Conservation (phyloP, 768 basidiomycete genomes). For the Collybiopsis confluens region DNA sequence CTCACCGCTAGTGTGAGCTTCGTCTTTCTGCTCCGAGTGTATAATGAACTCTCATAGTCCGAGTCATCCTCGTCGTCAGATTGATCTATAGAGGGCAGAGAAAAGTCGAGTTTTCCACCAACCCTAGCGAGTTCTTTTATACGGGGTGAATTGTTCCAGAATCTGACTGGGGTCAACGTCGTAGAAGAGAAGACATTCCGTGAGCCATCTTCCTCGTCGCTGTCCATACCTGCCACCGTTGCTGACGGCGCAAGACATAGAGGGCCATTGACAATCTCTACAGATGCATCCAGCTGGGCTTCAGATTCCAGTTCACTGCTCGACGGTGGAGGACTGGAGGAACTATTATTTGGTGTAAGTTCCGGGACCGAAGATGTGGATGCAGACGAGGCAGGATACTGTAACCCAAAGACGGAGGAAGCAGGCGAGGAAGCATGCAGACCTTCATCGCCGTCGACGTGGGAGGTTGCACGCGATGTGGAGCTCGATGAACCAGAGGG, state of each 20-base stretch:
- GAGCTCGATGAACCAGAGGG: constrained; percentile 8
- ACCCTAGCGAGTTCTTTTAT: constrained; percentile 28
- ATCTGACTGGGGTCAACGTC: constrained; percentile 37
- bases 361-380: constrained; percentile 50
- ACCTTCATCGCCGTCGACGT: constrained; percentile 18
- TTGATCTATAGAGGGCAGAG: background rate
- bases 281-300: background rate
- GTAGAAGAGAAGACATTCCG: constrained; percentile 23
- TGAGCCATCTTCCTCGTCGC: constrained; percentile 14
- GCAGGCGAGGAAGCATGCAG: constrained; percentile 4
- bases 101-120: constrained; percentile 30
- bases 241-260: constrained; percentile 1
- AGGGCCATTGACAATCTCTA: background rate
- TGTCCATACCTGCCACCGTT: constrained; percentile 16
- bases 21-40: background rate
- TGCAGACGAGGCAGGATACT: constrained; percentile 28
- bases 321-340: constrained; percentile 56
- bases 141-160: constrained; percentile 37
- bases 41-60: background rate
- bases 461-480: constrained; percentile 17
- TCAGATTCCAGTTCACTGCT: constrained; percentile 16
- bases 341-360: constrained; percentile 56
- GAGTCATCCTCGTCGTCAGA: background rate
- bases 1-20: constrained; percentile 1
- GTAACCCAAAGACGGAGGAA: constrained; percentile 9